Conservation (phyloP, 2,329 filamentous ascomycete genomes). For the Talaromyces sp. region DNA sequence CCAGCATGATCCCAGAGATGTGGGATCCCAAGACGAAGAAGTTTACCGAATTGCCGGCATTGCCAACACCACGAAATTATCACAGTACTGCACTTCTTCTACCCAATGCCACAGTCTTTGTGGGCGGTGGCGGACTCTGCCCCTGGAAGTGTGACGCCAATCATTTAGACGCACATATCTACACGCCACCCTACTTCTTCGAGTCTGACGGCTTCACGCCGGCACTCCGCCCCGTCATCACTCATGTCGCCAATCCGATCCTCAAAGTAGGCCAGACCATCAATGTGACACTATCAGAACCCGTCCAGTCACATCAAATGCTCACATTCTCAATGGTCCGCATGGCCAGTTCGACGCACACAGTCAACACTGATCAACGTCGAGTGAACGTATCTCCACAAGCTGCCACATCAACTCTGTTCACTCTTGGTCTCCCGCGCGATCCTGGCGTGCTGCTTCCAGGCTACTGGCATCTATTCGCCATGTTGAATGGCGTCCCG, state of each 20-base stretch:
- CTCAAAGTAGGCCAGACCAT: constrained; percentile 31
- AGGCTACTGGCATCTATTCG: constrained; percentile 55
- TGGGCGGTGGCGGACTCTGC: constrained; percentile 52
- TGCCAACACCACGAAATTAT: constrained; percentile 47
- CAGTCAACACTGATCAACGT: constrained; percentile 56
- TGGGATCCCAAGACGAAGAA: constrained; percentile 42
- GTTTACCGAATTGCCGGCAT: constrained; percentile 38
- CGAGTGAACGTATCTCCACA: constrained; percentile 44
- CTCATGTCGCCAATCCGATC: constrained; percentile 27
- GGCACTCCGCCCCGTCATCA: constrained; percentile 45
- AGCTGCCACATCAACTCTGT: constrained; percentile 29
- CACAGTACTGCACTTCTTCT: constrained; percentile 48
- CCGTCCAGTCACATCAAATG: constrained; percentile 22
- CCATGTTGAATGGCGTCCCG: constrained; percentile 46
- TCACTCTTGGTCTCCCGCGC: constrained; percentile 42
- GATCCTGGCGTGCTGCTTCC: constrained; percentile 51
- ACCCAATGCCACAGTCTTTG: constrained; percentile 49
- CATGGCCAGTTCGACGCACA: constrained; percentile 50
- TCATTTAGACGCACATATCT: constrained; percentile 54
- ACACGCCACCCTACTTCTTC: constrained; percentile 54
- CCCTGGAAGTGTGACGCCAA: constrained; percentile 43
- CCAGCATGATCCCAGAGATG: constrained; percentile 43
- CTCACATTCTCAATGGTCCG: constrained; percentile 45
- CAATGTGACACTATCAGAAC: constrained; percentile 33
- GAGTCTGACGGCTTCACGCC: constrained; percentile 38